phyloP scores from a whole-genome alignment of 805 yeast species.

The Saccharomyces eubayanus region DNA sequence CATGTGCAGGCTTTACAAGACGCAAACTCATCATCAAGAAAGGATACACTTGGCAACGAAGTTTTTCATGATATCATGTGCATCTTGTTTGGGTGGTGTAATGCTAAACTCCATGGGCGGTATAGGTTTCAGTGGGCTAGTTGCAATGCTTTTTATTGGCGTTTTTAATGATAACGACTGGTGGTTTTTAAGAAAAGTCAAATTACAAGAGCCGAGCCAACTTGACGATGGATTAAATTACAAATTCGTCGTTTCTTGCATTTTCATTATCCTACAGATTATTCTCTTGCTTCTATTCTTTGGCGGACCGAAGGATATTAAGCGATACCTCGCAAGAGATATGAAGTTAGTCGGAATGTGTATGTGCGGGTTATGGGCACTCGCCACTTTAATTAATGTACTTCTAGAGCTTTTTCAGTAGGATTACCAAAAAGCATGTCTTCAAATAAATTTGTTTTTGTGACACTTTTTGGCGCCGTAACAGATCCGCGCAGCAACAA shows the following conservation, averaged over 20 bases:
- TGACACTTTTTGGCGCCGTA: neutral
- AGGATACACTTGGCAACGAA: constrained; percentile 36
- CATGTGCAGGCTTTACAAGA: constrained; percentile 50
- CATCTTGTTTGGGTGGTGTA: constrained; percentile 94
- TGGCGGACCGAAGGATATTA: constrained; percentile 9
- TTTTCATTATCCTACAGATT: constrained; percentile 18
- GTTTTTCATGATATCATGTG: constrained; percentile 80
- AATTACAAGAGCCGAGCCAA: constrained; percentile 9
- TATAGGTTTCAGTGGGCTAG: constrained; percentile 66
- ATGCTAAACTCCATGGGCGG: constrained; percentile 72
- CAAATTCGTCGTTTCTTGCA: constrained; percentile 24
- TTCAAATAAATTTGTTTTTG: neutral
- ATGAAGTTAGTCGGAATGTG: constrained; percentile 17
- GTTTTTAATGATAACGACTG: constrained; percentile 8
- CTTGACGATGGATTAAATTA: constrained; percentile 6
- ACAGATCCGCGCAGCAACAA: neutral
- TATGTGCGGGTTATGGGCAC: constrained; percentile 23
- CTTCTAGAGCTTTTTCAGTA: constrained; percentile 14
- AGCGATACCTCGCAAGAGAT: constrained; percentile 7
- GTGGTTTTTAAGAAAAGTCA: constrained; percentile 21
- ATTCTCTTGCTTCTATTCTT: constrained; percentile 13
- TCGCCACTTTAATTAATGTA: constrained; percentile 22
- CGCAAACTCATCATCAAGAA: constrained; percentile 17
- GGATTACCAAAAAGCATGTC: neutral
- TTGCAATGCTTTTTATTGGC: constrained; percentile 30